Evolutionary conservation across 164 flowering plant genomes (phyloP), one percentile per base, ranked within the genome.

Genomic region (Vitis vinifera): DNA sequence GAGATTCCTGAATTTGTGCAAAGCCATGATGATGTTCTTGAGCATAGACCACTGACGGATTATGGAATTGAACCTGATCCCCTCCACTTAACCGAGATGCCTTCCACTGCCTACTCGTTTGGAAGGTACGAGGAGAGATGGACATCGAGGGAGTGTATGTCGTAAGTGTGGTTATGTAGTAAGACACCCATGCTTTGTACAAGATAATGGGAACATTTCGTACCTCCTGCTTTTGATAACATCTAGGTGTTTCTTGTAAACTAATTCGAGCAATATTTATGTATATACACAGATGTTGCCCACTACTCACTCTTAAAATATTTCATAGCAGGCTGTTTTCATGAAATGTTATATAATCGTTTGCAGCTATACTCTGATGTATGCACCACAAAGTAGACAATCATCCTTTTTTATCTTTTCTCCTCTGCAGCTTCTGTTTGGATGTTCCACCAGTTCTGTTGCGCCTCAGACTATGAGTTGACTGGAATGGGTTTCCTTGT

Each of bases 41-140:
- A 95, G 86, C 83, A 91, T 65, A 83, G 97, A 74, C 96, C 96
- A 0, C 80, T 94, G 17, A 94, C 97, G 10, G 97, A 94, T 80
- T 94, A 94, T 74, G 97, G 98, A 14, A 91, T 92, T 63, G 97
- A 94, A 80, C 97, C 95, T 1, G 97, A 91, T 69, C 88, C 89
- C 56, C 76, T 88, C 23, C 86, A 85, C 73, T 64, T 93, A 14
- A 78, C 82, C 8, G 96, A 82, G 77, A 68, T 83, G 50, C 91
- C 92, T 44, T 17, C 84, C 13, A 62, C 82, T 31, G 68, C 82
- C 47, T 79, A 74, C 72, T 73, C 96, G 27, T 74, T 82, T 66
- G 89, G 89, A 31, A 87, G 93, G 84, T 77, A 85, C 56, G 90
- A 90, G 31, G 83, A 85, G 7, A 86, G 87, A 76, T 91, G 92